Conservation (phyloP, 495 filamentous ascomycete species). For the Penicillium mononematosum region DNA sequence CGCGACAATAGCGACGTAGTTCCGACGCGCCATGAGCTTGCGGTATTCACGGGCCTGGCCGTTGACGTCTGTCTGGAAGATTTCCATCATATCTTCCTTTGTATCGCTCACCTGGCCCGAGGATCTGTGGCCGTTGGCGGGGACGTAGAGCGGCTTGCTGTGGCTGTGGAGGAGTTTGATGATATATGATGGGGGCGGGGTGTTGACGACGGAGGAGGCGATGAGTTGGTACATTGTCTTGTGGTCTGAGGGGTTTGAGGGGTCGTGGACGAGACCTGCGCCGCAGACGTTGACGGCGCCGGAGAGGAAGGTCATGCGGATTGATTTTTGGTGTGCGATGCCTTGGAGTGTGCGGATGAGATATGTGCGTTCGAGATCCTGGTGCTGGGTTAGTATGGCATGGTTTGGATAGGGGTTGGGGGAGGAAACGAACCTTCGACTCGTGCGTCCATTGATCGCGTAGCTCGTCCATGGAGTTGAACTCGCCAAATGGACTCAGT, state of each 20-base stretch:
- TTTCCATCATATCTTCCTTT: constrained; percentile 99
- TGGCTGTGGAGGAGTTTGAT: constrained; percentile 84
- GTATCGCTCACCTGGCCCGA: constrained; percentile 63
- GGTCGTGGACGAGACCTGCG: constrained; percentile 93
- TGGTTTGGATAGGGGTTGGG: too few species aligned
- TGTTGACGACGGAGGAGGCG: constrained; percentile 85
- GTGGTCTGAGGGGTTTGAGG: constrained; percentile 83
- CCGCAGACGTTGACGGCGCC: constrained; percentile 91
- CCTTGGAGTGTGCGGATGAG: constrained; percentile 92
- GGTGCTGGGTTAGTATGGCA: constrained; percentile 8
- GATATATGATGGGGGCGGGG: constrained; percentile 77
- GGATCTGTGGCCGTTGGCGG: constrained; percentile 83
- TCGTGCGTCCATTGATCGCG: constrained; percentile 98
- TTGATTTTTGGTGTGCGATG: constrained; percentile 86
- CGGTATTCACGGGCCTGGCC: constrained; percentile 77
- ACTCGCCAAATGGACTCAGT: constrained; percentile 94
- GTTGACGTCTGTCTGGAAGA: constrained; percentile 87
- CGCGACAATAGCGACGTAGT: constrained; percentile 91
- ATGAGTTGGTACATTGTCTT: constrained; percentile 99
- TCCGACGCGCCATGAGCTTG: constrained; percentile 86
- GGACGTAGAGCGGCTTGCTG: constrained; percentile 86
- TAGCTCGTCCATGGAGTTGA: constrained; percentile 90
- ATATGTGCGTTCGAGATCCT: constrained; percentile 94
- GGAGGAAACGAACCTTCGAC: constrained; percentile 60
- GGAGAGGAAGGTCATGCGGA: constrained; percentile 94